Conservation (phyloP, 768 basidiomycete species). For the Phaeotremella fagi region DNA sequence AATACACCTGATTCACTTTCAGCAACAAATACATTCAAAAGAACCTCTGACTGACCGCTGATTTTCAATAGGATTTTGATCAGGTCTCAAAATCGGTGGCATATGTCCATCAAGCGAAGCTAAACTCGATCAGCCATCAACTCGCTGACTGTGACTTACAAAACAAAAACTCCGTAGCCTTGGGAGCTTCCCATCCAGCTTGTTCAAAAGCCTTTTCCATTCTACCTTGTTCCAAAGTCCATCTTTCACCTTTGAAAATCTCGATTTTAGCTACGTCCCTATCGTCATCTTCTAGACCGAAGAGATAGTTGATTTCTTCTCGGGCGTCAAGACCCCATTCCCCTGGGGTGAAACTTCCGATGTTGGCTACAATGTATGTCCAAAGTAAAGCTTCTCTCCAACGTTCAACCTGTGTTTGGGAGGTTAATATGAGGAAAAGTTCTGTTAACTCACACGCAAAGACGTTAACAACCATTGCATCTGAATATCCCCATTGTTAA, state of each 20-base stretch:
- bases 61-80: constrained; percentile 1
- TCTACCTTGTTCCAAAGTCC: constrained; percentile 32
- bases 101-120: constrained; percentile 45
- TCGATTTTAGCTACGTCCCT: constrained; percentile 35
- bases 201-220: constrained; percentile 28
- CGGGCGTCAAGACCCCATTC: constrained; percentile 28
- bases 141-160: constrained; percentile 20
- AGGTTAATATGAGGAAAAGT: background rate
- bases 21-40: background rate
- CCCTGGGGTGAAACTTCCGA: constrained; percentile 24
- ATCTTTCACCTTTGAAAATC: constrained; percentile 33
- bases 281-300: constrained; percentile 29
- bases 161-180: constrained; percentile 40
- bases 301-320: constrained; percentile 30
- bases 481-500: constrained; percentile 41
- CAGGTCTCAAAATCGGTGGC: constrained; percentile 30
- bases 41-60: constrained; percentile 18
- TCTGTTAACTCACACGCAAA: constrained; percentile 25
- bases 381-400: constrained; percentile 48
- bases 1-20: constrained; percentile 17
- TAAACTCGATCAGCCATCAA: constrained; percentile 5
- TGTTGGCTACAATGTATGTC: constrained; percentile 41
- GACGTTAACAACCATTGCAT: constrained; percentile 42
- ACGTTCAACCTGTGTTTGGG: constrained; percentile 31
- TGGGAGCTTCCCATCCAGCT: constrained; percentile 42